Conservation (phyloP, 352 stramenopile genomes). For the Globisporangium cylindrosporum region DNA sequence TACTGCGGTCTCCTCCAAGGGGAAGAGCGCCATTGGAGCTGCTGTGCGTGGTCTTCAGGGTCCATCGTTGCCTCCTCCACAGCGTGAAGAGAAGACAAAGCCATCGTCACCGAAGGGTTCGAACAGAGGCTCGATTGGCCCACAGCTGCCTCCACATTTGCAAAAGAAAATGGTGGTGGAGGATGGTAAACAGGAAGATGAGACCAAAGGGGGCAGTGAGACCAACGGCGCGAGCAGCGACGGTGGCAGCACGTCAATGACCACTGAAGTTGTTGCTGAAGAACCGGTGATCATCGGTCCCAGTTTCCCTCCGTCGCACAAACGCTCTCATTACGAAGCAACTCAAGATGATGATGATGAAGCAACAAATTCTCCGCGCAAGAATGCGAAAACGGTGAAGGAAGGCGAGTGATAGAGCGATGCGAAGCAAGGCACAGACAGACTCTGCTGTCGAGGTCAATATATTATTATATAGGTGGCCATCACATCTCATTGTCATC, state of each 20-base stretch:
- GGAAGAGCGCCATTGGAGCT: neutral
- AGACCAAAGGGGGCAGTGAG: neutral
- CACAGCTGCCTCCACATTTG: conserved; percentile 13
- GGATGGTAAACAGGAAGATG: neutral
- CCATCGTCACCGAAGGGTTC: neutral
- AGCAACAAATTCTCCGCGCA: neutral
- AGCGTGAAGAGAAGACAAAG: neutral
- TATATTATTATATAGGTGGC: conserved; percentile 10
- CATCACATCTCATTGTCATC: neutral
- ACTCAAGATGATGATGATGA: neutral
- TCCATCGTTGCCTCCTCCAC: conserved; percentile 7
- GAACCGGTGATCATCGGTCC: conserved; percentile 1
- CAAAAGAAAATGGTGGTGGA: conserved; percentile 14
- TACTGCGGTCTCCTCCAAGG: conserved; percentile 10
- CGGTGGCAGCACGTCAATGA: neutral
- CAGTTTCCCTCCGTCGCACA: conserved; percentile 6
- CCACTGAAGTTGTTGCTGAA: neutral
- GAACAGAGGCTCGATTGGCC: neutral
- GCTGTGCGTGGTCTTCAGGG: conserved; percentile 15
- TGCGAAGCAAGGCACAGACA: neutral
- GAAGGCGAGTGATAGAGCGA: neutral
- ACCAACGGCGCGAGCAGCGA: neutral
- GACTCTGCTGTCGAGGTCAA: neutral
- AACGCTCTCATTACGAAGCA: conserved; percentile 7
- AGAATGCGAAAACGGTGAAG: conserved; percentile 3